These are phyloP conservation scores for Marchantia paleacea DNA, from an alignment of 225 moss, liverwort and hornwort species.

Conservation along the genomic window DNA sequence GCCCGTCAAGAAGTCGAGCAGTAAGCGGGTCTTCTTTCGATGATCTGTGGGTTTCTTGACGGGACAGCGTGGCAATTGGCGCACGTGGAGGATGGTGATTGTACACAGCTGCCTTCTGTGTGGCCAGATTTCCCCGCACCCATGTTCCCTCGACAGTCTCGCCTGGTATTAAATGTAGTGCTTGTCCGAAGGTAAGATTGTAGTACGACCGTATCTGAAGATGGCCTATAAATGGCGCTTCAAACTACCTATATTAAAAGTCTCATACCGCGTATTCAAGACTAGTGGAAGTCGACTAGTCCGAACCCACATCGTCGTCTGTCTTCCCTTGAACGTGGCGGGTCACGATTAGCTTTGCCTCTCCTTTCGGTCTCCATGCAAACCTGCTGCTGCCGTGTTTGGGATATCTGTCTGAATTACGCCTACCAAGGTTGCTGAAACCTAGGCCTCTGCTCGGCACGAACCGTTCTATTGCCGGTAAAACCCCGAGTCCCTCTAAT, in stretches of 20 bases:
- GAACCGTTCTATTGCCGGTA: no score
- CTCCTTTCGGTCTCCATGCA: no score
- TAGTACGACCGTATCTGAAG: neutral
- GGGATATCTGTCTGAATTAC: no score
- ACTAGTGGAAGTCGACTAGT: no score
- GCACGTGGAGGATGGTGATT: neutral
- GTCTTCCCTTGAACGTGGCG: no score
- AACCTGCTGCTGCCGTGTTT: no score
- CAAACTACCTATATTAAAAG: neutral
- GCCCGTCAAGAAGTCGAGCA: neutral
- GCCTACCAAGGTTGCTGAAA: no score
- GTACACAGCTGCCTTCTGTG: neutral
- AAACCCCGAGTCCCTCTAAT: no score
- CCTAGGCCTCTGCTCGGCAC: no score
- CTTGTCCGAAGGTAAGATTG: neutral
- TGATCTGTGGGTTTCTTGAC: neutral
- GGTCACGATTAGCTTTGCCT: no score
- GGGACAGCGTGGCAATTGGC: neutral
- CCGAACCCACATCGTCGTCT: no score
- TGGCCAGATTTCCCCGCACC: neutral
- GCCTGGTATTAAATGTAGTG: neutral
- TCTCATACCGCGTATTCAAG: no score
- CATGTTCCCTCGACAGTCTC: neutral
- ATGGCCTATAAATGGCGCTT: neutral
- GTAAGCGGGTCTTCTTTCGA: neutral